These are phyloP conservation scores for Cicer judaicum DNA, from an alignment of 306 rosid genomes.

Conservation along the genomic window DNA sequence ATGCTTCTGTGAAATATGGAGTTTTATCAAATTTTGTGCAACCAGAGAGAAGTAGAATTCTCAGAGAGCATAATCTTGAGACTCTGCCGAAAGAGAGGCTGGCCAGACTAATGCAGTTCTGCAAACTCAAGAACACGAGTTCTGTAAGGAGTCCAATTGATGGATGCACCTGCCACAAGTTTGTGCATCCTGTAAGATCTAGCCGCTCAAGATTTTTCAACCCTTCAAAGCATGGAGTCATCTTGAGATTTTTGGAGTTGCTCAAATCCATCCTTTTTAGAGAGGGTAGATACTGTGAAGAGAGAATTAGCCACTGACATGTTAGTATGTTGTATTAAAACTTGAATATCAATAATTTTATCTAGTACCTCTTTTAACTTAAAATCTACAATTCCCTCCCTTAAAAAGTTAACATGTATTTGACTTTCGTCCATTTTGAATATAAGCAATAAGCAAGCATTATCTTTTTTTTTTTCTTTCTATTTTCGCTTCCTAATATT, in stretches of 20 bases:
- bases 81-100: neutral
- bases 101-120: neutral
- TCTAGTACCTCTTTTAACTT: no score
- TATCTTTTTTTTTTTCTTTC: no score
- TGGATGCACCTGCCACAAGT: neutral
- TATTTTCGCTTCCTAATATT: no score
- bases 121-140: constrained; percentile 29
- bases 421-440: no score
- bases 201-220: constrained; percentile 9
- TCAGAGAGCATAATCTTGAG: neutral
- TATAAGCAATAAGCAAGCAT: no score
- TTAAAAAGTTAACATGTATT: no score
- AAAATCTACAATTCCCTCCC: no score
- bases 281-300: neutral
- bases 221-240: constrained; percentile 3
- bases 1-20: neutral
- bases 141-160: constrained; percentile 12
- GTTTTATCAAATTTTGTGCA: neutral
- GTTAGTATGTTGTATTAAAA: no score
- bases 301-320: neutral
- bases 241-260: constrained; percentile 17
- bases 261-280: constrained; percentile 1
- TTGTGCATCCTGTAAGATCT: constrained; percentile 23
- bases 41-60: neutral
- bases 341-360: no score